Conservation (phyloP, 768 basidiomycete species). For the Zangia roseola region DNA sequence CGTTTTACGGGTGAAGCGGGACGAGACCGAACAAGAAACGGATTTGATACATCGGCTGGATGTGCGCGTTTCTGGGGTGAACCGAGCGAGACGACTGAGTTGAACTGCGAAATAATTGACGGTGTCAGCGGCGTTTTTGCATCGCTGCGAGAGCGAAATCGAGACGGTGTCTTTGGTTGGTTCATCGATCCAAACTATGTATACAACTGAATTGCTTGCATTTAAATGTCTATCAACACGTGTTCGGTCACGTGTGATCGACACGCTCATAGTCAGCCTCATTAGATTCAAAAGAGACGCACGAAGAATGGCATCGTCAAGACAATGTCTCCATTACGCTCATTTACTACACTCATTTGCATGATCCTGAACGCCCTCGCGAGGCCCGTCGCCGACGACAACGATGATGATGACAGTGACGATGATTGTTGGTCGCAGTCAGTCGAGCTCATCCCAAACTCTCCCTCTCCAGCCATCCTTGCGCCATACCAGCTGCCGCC, state of each 20-base stretch:
- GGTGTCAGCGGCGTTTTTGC: conserved; percentile 50
- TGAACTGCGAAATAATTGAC: conserved; percentile 40
- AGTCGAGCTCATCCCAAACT: not conserved
- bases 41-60: conserved; percentile 56
- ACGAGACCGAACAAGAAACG: conserved; percentile 57
- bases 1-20: conserved; percentile 68
- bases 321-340: conserved; percentile 17
- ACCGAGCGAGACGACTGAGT: conserved; percentile 34
- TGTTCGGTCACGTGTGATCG: conserved; percentile 19
- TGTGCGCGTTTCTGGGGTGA: conserved; percentile 31
- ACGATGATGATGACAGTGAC: conserved; percentile 7
- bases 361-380: not conserved
- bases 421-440: not conserved
- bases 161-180: conserved; percentile 45
- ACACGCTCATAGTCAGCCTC: conserved; percentile 27
- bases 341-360: conserved; percentile 19
- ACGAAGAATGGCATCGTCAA: too few species aligned
- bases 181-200: conserved; percentile 25
- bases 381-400: conserved; percentile 12
- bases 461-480: conserved; percentile 8
- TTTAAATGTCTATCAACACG: too few species aligned
- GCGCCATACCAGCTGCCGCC: conserved; percentile 9
- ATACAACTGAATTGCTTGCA: too few species aligned
- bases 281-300: conserved; percentile 4
- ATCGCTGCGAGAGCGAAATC: conserved; percentile 49